These are phyloP conservation scores for Phallus indusiatus DNA, from an alignment of 768 basidiomycete species.

Conservation along the genomic window DNA sequence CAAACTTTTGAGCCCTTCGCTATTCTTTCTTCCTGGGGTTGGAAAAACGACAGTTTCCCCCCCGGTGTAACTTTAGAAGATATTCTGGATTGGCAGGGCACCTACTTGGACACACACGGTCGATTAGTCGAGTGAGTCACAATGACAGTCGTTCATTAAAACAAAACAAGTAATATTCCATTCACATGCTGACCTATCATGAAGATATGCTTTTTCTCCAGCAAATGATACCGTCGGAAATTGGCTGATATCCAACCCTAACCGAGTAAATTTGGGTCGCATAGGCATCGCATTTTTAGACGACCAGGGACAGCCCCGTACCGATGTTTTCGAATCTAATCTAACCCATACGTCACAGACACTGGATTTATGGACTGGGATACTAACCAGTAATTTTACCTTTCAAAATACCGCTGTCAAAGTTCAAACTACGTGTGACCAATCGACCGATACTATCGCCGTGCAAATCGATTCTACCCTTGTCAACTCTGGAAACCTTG, in stretches of 20 bases:
- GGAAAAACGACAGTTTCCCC: conserved; percentile 51
- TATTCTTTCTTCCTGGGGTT: conserved; percentile 50
- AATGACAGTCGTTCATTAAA: not conserved
- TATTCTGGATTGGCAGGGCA: conserved; percentile 38
- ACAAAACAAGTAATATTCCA: not conserved
- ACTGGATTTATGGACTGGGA: conserved; percentile 50
- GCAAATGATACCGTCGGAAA: conserved; percentile 38
- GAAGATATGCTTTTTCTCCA: conserved; percentile 20
- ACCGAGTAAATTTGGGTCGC: conserved; percentile 45
- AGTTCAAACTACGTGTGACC: conserved; percentile 32
- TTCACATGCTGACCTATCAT: not conserved
- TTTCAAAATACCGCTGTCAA: conserved; percentile 26
- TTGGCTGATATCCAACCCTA: conserved; percentile 51
- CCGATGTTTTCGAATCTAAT: conserved; percentile 30
- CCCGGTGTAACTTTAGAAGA: conserved; percentile 31
- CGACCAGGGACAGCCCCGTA: conserved; percentile 14
- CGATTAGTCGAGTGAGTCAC: conserved; percentile 38
- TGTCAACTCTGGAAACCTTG: conserved; percentile 29
- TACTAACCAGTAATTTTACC: conserved; percentile 35
- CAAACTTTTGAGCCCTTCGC: conserved; percentile 49
- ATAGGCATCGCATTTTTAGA: conserved; percentile 37
- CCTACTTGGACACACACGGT: conserved; percentile 42
- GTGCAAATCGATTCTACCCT: conserved; percentile 33
- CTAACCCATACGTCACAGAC: conserved; percentile 29
- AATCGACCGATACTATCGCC: conserved; percentile 31